A percentile compares a stretch with the other conserved stretches of the same genome.
phyloP scores from a whole-genome alignment of 805 yeast species.

The Candida jianshihensis region DNA sequence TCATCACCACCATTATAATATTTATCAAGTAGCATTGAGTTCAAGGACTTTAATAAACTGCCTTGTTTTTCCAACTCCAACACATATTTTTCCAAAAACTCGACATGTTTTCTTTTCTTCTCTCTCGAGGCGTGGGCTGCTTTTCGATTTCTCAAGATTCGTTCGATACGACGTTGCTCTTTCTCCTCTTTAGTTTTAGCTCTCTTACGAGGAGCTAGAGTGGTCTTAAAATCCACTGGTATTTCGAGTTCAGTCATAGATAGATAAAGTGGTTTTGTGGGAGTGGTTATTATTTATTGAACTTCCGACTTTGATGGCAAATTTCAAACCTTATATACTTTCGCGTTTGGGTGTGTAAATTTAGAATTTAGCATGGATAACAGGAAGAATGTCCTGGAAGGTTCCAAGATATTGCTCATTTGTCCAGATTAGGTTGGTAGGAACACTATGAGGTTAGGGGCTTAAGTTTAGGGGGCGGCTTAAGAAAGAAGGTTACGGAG shows the following conservation, averaged over 20 bases:
- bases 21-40: conserved; percentile 7
- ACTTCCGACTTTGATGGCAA: no score
- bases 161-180: conserved; percentile 90
- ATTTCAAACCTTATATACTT: no score
- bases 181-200: conserved; percentile 96
- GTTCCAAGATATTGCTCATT: not conserved
- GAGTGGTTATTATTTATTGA: no score
- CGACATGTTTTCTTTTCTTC: conserved; percentile 89
- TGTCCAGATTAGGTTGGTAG: no score
- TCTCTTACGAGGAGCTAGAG: conserved; percentile 90
- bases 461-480: no score
- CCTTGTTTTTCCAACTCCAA: conserved; percentile 21
- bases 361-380: no score
- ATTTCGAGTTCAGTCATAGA: conserved; percentile 19
- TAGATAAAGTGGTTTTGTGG: not conserved
- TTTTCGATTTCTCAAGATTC: conserved; percentile 87
- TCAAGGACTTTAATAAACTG: conserved; percentile 11
- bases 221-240: conserved; percentile 33
- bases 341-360: no score
- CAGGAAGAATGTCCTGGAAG: not conserved
- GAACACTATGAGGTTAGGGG: no score
- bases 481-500: no score
- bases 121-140: conserved; percentile 98
- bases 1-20: conserved; percentile 15
- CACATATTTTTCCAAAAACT: conserved; percentile 53